Percentiles rank a stretch among this genome's conserved stretches.
Evolutionary conservation across 495 filamentous ascomycete genomes (phyloP).

Genomic region (Pseudoneurospora amorphoporcata): DNA sequence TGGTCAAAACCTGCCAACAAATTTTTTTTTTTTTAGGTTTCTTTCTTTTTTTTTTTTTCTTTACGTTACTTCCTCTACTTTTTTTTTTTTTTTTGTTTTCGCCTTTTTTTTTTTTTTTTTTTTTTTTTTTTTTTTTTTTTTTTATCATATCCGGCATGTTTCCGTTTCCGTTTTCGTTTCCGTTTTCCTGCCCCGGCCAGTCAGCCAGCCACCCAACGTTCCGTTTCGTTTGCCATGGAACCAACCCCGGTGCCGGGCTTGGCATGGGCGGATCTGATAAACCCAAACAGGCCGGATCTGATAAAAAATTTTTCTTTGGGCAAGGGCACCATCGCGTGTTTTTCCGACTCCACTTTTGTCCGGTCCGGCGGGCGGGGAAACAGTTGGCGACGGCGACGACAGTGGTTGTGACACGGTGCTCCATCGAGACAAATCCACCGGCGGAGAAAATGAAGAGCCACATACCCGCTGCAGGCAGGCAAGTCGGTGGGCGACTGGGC

Average conservation of each 20-base stretch:
- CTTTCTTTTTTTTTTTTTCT: too few species aligned
- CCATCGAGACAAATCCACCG: not conserved
- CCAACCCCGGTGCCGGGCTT: slow-evolving; percentile 17
- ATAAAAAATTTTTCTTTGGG: slow-evolving; percentile 8
- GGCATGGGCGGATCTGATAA: slow-evolving; percentile 17
- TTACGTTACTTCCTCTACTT: too few species aligned
- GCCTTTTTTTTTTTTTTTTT: not conserved
- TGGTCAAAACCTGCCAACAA: too few species aligned
- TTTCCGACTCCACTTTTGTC: not conserved
- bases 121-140: too few species aligned
- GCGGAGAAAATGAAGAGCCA: not conserved
- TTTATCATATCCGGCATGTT: too few species aligned
- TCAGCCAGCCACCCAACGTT: too few species aligned
- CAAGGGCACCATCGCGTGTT: not conserved
- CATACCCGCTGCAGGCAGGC: not conserved
- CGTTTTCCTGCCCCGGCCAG: not conserved
- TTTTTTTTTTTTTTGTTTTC: too few species aligned
- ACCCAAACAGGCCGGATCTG: slow-evolving; percentile 10
- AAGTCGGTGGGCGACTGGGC: not conserved
- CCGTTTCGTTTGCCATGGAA: not conserved
- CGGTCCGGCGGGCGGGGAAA: not conserved
- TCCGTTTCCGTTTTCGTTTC: not conserved
- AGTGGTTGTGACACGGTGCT: not conserved
- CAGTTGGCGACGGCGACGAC: not conserved
- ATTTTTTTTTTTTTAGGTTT: too few species aligned